Base-by-base conservation (phyloP, 1,284 basidiomycete genomes). In the Farysia itapuensis region DNA sequence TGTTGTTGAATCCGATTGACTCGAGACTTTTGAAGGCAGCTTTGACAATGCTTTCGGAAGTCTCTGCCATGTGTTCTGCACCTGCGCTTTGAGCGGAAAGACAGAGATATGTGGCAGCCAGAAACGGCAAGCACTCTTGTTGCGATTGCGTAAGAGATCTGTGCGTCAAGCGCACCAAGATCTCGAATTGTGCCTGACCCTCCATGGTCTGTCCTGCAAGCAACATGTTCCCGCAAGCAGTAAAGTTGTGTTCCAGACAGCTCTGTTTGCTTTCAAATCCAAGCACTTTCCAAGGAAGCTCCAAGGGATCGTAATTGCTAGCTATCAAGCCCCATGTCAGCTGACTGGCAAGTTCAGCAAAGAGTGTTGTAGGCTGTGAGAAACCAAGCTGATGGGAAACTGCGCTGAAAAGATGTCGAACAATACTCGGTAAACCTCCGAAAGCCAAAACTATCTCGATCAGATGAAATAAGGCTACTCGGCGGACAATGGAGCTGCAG, bases 391-490 rank as follows among this genome's bases (percentile, higher is more conserved):
- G 81, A 21, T 79, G 69, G 0, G 89, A 82, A 11, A 87, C 84
- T 4, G 83, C 83, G 8, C 73, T 70, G 14, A 96, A 79, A 16
- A 89, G 81, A 2, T 81, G 79, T 60, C 85, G 82, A 28, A 91
- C 83, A 63, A 90, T 86, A 5, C 67, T 70, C 7, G 81, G 79
- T 69, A 85, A 88, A 31, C 38, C 41, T 16, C 31, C 35, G 4
- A 44, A 52, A 12, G 60, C 59, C 9, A 68, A 32, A 1, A 51
- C 34, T 5, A 84, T 82, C 73, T 92, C 89, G 46, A 96, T 80
- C 26, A 97, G 76, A 75, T 93, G 86, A 83, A 87, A 92, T 68
- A 94, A 89, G 1, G 90, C 83, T 0, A 85, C 86, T n/a, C 88
- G 83, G n/a, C 93, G 83, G 11, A 88, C 83, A 1, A 83, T 82